A percentile compares a stretch with the other conserved stretches of the same genome.
Conservation (phyloP, 495 filamentous ascomycete genomes). For the Hyaloscypha bicolor region DNA sequence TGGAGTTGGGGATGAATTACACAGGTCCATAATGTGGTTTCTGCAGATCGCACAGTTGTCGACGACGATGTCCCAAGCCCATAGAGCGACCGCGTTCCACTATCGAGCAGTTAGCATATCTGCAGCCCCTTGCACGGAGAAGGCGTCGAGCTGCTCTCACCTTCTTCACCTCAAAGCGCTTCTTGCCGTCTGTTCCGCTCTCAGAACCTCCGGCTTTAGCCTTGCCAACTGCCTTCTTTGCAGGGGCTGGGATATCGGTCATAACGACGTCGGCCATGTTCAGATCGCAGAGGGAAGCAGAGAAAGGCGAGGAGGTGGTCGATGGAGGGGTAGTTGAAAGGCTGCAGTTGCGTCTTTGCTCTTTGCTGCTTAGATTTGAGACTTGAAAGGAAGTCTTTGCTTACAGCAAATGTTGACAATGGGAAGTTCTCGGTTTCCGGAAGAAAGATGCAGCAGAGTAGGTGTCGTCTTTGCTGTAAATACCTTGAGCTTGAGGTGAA, state of each 20-base stretch:
- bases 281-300: slow-evolving; percentile 15
- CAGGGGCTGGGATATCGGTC: slow-evolving; percentile 74
- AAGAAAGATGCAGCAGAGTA: background rate
- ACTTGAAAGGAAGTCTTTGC: background rate
- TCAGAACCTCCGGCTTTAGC: slow-evolving; percentile 52
- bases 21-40: slow-evolving; percentile 99
- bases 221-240: slow-evolving; percentile 61
- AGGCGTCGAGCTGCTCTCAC: slow-evolving; percentile 46
- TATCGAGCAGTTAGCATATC: slow-evolving; percentile 40
- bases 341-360: background rate
- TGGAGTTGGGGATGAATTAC: slow-evolving; percentile 50
- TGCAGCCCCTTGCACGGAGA: background rate
- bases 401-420: background rate
- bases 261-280: slow-evolving; percentile 96
- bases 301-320: slow-evolving; percentile 13
- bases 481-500: background rate
- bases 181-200: slow-evolving; percentile 71
- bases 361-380: background rate
- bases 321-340: slow-evolving; percentile 26
- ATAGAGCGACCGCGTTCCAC: slow-evolving; percentile 99
- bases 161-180: slow-evolving; percentile 98
- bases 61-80: slow-evolving; percentile 99
- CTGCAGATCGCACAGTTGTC: slow-evolving; percentile 99
- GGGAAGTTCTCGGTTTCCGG: background rate
- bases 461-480: background rate